Evolutionary conservation across 2,329 filamentous ascomycete species (phyloP), one percentile per base, ranked within the genome.

Genomic region (Ophiostoma australiae): DNA sequence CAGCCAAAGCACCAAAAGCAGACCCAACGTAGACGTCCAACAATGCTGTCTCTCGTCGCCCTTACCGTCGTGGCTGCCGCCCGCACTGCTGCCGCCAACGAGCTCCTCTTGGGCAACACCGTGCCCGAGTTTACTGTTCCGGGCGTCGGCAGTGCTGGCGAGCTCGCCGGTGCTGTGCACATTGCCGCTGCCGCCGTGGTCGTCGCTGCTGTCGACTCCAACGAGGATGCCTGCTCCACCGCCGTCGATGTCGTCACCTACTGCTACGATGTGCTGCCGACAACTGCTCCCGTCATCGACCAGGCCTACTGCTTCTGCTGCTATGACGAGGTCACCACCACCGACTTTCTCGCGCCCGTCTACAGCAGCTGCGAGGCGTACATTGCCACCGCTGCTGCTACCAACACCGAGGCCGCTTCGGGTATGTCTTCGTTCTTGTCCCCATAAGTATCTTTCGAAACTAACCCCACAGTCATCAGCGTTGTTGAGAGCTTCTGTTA

Each of bases 341-440:
- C 31, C 33, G 61, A 68, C 2, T 69, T 72, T 27, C 8, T 78
- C 17, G 72, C 44, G 10, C 10, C 68, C 2, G 66, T 69, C 20
- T 78, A 77, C 70, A 71, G 69, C n/a, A 71, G 58, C 66, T 78
- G 77, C 73, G 74, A 75, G 20, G 70, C 72, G 10, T 78, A 77
- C 69, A 71, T 76, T 66, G 37, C 61, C 35, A 63, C 69, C 1
- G 72, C 72, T 37, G 72, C 68, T 0, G 37, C 73, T 8, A 27
- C 23, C 3, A 70, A 72, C n/a, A 72, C 72, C 5, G 65, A 69
- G 0, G 73, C 72, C 31, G 74, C 72, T 13, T 68, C 71, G 0
- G 65, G 69, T 70, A 31, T n/a, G 65, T 48, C 1, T 15, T 4
- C 15, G n/a, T 65, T 35, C 1, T 31, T 13, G 3, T 58, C 13